Conservation (phyloP, 495 filamentous ascomycete genomes). For the Wilcoxina mikolae region DNA sequence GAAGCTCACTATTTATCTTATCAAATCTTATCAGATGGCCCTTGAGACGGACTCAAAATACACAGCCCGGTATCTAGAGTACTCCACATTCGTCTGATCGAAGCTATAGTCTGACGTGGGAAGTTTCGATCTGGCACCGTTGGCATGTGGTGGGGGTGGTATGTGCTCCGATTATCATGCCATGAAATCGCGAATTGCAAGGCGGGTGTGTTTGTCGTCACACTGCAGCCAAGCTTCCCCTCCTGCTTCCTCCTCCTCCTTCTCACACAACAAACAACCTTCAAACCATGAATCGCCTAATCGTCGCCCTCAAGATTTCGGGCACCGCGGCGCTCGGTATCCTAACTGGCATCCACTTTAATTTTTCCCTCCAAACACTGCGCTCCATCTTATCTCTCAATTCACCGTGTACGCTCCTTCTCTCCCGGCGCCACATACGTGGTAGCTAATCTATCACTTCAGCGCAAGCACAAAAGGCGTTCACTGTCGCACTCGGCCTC, state of each 20-base stretch:
- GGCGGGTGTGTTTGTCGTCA: not conserved
- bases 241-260: not conserved
- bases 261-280: not conserved
- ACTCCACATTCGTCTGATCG: no score
- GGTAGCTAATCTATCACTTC: constrained; percentile 43
- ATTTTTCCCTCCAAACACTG: constrained; percentile 26
- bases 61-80: no score
- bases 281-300: constrained; percentile 4
- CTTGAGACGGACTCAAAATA: no score
- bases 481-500: constrained; percentile 39
- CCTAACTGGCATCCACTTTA: constrained; percentile 36
- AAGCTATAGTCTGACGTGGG: not conserved
- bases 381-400: constrained; percentile 20
- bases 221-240: not conserved
- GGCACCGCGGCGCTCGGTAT: constrained; percentile 56
- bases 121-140: not conserved
- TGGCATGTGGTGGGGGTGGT: not conserved
- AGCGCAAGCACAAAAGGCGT: constrained; percentile 42
- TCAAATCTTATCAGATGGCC: no score
- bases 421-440: constrained; percentile 1
- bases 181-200: not conserved
- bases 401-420: constrained; percentile 20
- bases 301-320: constrained; percentile 43
- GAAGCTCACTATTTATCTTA: no score
- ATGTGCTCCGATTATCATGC: not conserved